These are phyloP conservation scores for Aspergillus transmontanensis DNA, from an alignment of 2,329 filamentous ascomycete species.

Conservation along the genomic window DNA sequence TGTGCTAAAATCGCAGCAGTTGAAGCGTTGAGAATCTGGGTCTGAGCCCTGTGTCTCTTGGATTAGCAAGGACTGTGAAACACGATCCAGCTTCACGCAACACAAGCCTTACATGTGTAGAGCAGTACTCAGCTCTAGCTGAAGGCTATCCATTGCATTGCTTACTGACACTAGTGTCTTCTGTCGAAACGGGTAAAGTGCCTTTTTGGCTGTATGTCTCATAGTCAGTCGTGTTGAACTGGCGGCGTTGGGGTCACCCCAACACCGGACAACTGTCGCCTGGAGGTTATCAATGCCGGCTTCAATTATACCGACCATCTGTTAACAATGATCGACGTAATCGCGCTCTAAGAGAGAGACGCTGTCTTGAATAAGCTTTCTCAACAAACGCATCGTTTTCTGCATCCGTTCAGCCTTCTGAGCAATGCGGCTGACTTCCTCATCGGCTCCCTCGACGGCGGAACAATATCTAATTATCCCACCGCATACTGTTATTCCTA, in stretches of 20 bases:
- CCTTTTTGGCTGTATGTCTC: background rate
- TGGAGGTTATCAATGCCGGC: background rate
- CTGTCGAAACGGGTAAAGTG: background rate
- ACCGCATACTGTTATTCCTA: background rate
- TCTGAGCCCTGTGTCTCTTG: background rate
- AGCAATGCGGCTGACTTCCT: background rate
- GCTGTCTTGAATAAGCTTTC: background rate
- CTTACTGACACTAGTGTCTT: background rate
- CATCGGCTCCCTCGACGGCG: background rate
- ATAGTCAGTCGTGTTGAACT: background rate
- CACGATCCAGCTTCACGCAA: no score
- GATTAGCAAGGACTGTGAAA: no score
- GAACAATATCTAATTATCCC: background rate
- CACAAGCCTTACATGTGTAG: background rate
- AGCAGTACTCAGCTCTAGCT: background rate
- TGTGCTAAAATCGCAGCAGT: background rate
- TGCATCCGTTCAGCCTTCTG: background rate
- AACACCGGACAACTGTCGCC: background rate
- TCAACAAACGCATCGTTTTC: background rate
- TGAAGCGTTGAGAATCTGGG: background rate
- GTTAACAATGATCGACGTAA: background rate
- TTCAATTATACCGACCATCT: background rate
- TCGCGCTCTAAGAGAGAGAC: background rate
- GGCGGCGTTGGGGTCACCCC: background rate
- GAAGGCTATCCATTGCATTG: background rate